A percentile compares a stretch with the other conserved stretches of the same genome.
phyloP scores from a whole-genome alignment of 148 eudicot species.

The Dysphania ambrosioides region DNA sequence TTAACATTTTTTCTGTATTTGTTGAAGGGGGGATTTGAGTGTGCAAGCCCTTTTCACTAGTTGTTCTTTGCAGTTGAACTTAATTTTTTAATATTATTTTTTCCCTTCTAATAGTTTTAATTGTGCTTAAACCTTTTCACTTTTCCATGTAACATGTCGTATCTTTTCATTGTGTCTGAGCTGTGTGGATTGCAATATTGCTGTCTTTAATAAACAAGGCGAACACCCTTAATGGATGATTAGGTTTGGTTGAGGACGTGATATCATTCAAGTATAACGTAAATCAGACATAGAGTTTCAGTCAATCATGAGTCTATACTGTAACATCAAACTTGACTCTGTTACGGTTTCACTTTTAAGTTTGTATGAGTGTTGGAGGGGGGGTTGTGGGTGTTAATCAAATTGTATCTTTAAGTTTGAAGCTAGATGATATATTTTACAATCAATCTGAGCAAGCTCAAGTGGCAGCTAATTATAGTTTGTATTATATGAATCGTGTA shows the following conservation, averaged over 20 bases:
- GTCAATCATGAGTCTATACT: neutral
- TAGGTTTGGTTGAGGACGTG: too few species aligned
- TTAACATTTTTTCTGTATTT: neutral
- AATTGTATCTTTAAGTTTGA: too few species aligned
- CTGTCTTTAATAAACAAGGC: neutral
- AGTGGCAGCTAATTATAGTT: neutral
- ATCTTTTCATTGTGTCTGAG: neutral
- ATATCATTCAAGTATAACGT: neutral
- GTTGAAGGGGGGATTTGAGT: neutral
- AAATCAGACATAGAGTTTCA: neutral
- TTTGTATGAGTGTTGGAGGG: too few species aligned
- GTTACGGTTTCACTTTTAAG: too few species aligned
- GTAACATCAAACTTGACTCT: neutral
- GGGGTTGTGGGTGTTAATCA: too few species aligned
- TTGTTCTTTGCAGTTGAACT: neutral
- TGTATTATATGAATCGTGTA: too few species aligned
- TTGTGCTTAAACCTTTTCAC: neutral
- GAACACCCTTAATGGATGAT: neutral
- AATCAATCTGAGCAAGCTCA: neutral
- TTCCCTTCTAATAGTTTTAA: neutral
- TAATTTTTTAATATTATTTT: neutral
- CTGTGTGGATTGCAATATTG: neutral
- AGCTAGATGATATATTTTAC: neutral
- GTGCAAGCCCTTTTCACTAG: neutral
- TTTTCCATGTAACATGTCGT: neutral